Base-by-base conservation (phyloP, 768 basidiomycete genomes). In the Trametes gibbosa region DNA sequence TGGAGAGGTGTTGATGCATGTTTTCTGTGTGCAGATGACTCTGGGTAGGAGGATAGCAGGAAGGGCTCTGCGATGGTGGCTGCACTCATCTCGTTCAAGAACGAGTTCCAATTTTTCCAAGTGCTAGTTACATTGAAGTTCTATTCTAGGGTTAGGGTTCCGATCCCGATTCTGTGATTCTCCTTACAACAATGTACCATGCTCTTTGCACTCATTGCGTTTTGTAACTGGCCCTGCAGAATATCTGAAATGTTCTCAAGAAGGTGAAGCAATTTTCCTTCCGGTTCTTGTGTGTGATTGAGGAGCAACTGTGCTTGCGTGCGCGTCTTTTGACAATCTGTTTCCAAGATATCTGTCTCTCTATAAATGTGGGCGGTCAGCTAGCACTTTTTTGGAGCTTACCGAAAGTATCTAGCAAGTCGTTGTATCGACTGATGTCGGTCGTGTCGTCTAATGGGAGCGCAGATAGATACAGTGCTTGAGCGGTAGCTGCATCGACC, bases 41-140 rank as follows among this genome's bases (percentile, higher is more conserved):
- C 61, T 14, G 74, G 58, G 57, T 79, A 77, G 65, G 66, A 75
- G 8, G 76, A 72, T 40, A 79, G 71, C 40, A 74, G 63, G 61
- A 76, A 77, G 5, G 78, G 78, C 58, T 79, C 77, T 58, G 56
- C 46, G 46, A 70, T 69, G 60, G 77, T 69, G 55, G 68, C 65
- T 49, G 69, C 59, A 69, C 71, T 66, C 73, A 73, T 66, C 66
- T 65, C 56, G 50, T 53, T 54, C 16, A 23, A 52, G 29, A 58
- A 61, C 19, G 27, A 64, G 51, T 48, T 27, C 46, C 56, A 54
- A 47, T 53, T 61, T 58, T 61, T 55, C 37, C 17, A 55, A 49
- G 42, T 46, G 10, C 32, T 19, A 25, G 25, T 39, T 56, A 45
- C 37, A 63, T 42, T 17, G 42, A 42, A 39, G 37, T 23, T 21